Evolutionary conservation across 2,329 filamentous ascomycete genomes (phyloP).

Genomic region (Ilyonectria destructans): DNA sequence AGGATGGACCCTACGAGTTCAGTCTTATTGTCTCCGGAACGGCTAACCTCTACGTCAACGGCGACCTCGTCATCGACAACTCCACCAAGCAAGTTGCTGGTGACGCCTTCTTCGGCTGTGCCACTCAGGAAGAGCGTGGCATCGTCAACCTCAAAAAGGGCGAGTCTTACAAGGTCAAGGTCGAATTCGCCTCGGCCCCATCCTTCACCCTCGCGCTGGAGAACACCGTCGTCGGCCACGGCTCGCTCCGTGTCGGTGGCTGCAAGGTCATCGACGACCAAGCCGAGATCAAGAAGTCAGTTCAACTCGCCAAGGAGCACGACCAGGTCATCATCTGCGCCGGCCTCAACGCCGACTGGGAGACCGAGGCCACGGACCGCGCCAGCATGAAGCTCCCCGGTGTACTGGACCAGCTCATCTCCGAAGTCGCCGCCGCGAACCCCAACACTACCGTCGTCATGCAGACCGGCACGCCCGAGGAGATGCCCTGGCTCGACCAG

Average conservation of each 20-base stretch:
- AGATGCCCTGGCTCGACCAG: conserved; percentile 78
- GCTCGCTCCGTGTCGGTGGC: conserved; percentile 75
- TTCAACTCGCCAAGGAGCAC: conserved; percentile 76
- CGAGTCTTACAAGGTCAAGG: conserved; percentile 70
- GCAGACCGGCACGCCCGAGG: conserved; percentile 83
- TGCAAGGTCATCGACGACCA: conserved; percentile 71
- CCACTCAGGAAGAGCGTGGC: conserved; percentile 76
- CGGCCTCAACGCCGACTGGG: conserved; percentile 87
- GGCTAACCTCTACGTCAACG: conserved; percentile 77
- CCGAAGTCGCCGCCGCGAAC: conserved; percentile 77
- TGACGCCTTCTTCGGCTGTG: conserved; percentile 77
- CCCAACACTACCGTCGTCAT: conserved; percentile 81
- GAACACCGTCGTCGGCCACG: conserved; percentile 69
- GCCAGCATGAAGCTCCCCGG: conserved; percentile 85
- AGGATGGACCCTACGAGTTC: conserved; percentile 75
- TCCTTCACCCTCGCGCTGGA: conserved; percentile 70
- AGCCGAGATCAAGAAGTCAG: conserved; percentile 77
- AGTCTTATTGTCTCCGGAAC: conserved; percentile 78
- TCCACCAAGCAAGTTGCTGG: conserved; percentile 75
- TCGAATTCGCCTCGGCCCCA: conserved; percentile 74
- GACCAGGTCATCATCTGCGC: conserved; percentile 86
- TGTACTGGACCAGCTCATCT: conserved; percentile 79
- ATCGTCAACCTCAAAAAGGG: conserved; percentile 72
- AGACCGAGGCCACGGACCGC: conserved; percentile 84
- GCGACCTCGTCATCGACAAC: conserved; percentile 76